Conservation (phyloP, 768 basidiomycete genomes). For the Lentinula aciculospora region DNA sequence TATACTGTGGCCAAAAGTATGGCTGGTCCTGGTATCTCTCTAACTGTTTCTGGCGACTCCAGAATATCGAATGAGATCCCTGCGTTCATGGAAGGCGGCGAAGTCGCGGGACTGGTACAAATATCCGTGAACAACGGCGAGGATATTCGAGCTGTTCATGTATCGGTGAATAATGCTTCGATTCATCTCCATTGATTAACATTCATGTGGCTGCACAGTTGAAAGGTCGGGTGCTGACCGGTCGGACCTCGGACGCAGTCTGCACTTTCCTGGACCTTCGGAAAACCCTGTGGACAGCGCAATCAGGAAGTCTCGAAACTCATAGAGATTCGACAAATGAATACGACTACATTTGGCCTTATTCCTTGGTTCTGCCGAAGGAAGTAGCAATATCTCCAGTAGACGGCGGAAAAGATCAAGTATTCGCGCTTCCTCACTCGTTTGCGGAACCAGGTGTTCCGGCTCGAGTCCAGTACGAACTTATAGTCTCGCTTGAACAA, state of each 20-base stretch:
- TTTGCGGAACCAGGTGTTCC: conserved; percentile 5
- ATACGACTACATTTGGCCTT: conserved; percentile 2
- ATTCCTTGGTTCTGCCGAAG: not conserved
- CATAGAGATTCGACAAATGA: not conserved
- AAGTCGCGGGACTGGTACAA: not conserved
- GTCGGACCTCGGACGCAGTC: conserved; percentile 1
- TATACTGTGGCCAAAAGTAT: not conserved
- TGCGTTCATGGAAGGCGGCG: conserved; percentile 4
- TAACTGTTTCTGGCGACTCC: conserved; percentile 2
- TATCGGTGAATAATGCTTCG: not conserved
- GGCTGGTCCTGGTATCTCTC: not conserved
- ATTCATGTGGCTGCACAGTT: not conserved
- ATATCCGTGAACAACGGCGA: conserved; percentile 4
- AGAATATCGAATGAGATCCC: conserved; percentile 2
- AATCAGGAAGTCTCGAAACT: not conserved
- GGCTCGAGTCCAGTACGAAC: conserved; percentile 1
- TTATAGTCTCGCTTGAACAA: not conserved
- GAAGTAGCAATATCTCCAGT: not conserved
- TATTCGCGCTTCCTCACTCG: conserved; percentile 1
- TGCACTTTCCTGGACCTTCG: conserved; percentile 4
- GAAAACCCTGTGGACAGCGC: not conserved
- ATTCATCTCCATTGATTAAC: not conserved
- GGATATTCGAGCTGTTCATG: not conserved
- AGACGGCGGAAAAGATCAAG: not conserved
- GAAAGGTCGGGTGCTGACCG: conserved; percentile 2